Conservation (phyloP, 768 basidiomycete species). For the Xerocomus potaroensis region DNA sequence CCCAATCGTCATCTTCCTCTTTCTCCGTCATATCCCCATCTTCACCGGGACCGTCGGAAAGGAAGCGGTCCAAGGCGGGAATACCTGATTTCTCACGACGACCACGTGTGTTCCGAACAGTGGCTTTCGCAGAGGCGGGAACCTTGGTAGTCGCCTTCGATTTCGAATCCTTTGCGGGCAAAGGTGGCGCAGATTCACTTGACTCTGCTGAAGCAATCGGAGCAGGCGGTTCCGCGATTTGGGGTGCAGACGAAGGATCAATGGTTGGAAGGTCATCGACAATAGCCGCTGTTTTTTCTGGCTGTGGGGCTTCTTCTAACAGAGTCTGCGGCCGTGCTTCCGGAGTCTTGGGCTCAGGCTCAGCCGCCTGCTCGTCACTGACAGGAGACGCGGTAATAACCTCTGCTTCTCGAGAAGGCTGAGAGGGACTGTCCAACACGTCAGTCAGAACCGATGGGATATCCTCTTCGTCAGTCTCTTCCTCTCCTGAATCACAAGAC, state of each 20-base stretch:
- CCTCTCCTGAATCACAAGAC: slow-evolving; percentile 31
- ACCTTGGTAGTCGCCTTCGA: slow-evolving; percentile 24
- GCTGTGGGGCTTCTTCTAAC: slow-evolving; percentile 21
- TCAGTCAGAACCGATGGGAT: slow-evolving; percentile 23
- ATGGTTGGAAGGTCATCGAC: slow-evolving; percentile 15
- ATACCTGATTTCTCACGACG: slow-evolving; percentile 83
- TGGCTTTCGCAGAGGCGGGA: slow-evolving; percentile 12
- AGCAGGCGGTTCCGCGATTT: slow-evolving; percentile 9
- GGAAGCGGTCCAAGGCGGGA: slow-evolving; percentile 69
- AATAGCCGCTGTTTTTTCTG: slow-evolving; percentile 8
- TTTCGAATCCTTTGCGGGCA: slow-evolving; percentile 32
- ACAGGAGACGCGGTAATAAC: slow-evolving; percentile 34
- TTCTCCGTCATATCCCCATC: slow-evolving; percentile 39
- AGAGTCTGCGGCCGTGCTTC: slow-evolving; percentile 52
- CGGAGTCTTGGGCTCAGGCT: slow-evolving; percentile 71
- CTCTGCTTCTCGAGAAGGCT: slow-evolving; percentile 27
- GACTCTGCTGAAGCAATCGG: slow-evolving; percentile 5
- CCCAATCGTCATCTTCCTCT: slow-evolving; percentile 83
- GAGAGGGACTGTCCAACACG: slow-evolving; percentile 18
- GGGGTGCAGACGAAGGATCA: slow-evolving; percentile 16
- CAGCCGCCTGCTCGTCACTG: slow-evolving; percentile 34
- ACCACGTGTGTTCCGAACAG: slow-evolving; percentile 32
- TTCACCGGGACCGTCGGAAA: slow-evolving; percentile 50
- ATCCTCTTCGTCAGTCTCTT: slow-evolving; percentile 38
- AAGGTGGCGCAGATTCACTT: slow-evolving; percentile 24